Percentiles rank a stretch among this genome's conserved stretches.
phyloP scores from a whole-genome alignment of 441 rosid genomes.

The Corymbia citriodora region DNA sequence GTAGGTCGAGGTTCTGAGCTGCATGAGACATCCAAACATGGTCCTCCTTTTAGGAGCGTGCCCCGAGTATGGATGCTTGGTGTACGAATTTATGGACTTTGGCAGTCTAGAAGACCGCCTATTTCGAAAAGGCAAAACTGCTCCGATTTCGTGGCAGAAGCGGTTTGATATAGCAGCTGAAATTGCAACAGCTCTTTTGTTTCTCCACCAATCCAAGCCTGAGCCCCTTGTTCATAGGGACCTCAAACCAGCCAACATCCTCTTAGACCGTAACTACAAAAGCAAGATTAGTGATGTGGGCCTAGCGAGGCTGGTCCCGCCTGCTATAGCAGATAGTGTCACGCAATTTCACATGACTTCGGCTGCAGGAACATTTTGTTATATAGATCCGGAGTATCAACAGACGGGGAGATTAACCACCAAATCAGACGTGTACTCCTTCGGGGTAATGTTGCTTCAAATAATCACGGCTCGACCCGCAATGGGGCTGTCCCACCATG shows the following conservation, averaged over 20 bases:
- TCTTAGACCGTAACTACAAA: constrained; percentile 54
- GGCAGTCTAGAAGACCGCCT: constrained; percentile 74
- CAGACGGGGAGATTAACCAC: constrained; percentile 65
- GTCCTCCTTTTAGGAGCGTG: constrained; percentile 79
- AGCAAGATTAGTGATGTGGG: constrained; percentile 82
- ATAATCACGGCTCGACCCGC: constrained; percentile 59
- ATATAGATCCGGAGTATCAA: constrained; percentile 78
- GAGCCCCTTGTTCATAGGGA: constrained; percentile 81
- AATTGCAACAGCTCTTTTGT: constrained; percentile 55
- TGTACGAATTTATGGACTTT: constrained; percentile 57
- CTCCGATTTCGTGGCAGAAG: constrained; percentile 49
- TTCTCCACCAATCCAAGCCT: constrained; percentile 75
- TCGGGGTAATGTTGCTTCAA: constrained; percentile 64
- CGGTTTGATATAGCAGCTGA: constrained; percentile 59
- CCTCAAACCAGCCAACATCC: constrained; percentile 79
- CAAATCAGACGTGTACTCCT: constrained; percentile 58
- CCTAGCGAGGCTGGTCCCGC: constrained; percentile 65
- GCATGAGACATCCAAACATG: constrained; percentile 76
- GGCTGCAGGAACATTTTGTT: constrained; percentile 77
- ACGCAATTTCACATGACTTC: constrained; percentile 68
- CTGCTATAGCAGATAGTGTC: constrained; percentile 51
- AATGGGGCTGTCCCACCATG: constrained; percentile 67
- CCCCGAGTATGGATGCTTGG: constrained; percentile 68
- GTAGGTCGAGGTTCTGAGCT: constrained; percentile 63
- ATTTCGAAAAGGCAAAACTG: constrained; percentile 36